Evolutionary conservation across 2,329 filamentous ascomycete species (phyloP).

Genomic region (Trichoderma pleuroti): DNA sequence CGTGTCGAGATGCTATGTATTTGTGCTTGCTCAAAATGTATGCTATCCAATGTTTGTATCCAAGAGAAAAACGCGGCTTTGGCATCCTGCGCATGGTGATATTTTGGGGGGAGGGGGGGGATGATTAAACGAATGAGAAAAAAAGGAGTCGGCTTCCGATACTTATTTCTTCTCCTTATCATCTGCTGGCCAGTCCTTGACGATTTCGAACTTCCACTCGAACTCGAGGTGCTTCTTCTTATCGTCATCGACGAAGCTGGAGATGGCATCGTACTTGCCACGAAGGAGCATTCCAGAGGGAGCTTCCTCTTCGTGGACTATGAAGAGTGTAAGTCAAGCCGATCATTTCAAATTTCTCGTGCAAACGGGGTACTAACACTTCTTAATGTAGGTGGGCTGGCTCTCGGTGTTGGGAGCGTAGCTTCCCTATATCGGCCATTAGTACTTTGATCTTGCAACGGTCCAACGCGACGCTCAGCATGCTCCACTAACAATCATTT

Average conservation of each 20-base stretch:
- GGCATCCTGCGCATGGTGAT: slow-evolving; percentile 1
- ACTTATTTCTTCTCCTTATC: neutral
- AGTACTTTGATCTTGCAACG: slow-evolving; percentile 20
- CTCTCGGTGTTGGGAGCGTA: slow-evolving; percentile 91
- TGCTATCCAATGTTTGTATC: slow-evolving; percentile 7
- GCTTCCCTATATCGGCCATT: slow-evolving; percentile 61
- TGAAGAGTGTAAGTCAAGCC: slow-evolving; percentile 14
- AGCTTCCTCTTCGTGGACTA: slow-evolving; percentile 88
- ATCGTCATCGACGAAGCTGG: slow-evolving; percentile 94
- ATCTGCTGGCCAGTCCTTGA: slow-evolving; percentile 90
- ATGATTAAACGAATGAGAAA: slow-evolving; percentile 11
- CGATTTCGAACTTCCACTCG: slow-evolving; percentile 94
- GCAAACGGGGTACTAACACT: slow-evolving; percentile 63
- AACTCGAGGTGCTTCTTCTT: slow-evolving; percentile 86
- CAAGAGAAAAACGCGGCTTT: neutral
- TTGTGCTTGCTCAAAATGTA: slow-evolving; percentile 3
- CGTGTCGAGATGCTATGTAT: neutral
- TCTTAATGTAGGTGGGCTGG: slow-evolving; percentile 82
- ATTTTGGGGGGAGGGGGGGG: neutral
- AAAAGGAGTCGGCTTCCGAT: neutral
- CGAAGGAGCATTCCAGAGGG: slow-evolving; percentile 86
- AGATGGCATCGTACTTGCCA: slow-evolving; percentile 84
- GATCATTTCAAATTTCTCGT: neutral
- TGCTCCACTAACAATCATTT: slow-evolving; percentile 82
- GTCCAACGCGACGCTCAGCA: neutral